These are phyloP conservation scores for Harringtonia lauricola DNA, from an alignment of 2,329 filamentous ascomycete genomes.

Conservation along the genomic window DNA sequence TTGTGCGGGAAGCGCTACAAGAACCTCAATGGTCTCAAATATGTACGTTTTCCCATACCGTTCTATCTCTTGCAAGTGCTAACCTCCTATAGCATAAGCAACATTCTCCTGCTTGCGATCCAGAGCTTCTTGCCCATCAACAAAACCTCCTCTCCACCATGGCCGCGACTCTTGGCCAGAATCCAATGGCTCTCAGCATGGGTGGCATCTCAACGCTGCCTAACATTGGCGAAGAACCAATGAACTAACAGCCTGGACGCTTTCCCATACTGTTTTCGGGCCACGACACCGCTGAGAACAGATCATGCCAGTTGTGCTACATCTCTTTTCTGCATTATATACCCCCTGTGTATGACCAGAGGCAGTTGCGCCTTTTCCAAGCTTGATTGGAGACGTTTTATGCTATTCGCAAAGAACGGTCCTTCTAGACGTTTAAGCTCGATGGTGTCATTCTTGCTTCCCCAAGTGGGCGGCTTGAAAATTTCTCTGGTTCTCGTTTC, in stretches of 20 bases:
- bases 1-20: slow-evolving; percentile 98
- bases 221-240: slow-evolving; percentile 33
- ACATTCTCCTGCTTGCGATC: slow-evolving; percentile 82
- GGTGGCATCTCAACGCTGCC: slow-evolving; percentile 20
- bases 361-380: not conserved
- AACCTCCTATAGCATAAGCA: slow-evolving; percentile 50
- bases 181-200: slow-evolving; percentile 20
- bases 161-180: slow-evolving; percentile 18
- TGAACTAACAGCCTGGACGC: slow-evolving; percentile 13
- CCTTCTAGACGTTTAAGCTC: too few relatives aligned
- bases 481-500: too few relatives aligned
- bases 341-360: not conserved
- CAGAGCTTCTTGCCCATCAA: slow-evolving; percentile 49
- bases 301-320: not conserved
- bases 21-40: slow-evolving; percentile 97
- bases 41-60: slow-evolving; percentile 49
- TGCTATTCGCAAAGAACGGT: too few relatives aligned
- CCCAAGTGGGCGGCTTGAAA: too few relatives aligned
- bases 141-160: slow-evolving; percentile 23
- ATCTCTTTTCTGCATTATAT: not conserved
- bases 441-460: too few relatives aligned
- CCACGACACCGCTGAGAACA: not conserved
- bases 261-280: not conserved
- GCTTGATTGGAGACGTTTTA: not conserved
- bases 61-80: slow-evolving; percentile 12